Base-by-base conservation (phyloP, 2,329 filamentous ascomycete genomes). In the Ramichloridium luteum region DNA sequence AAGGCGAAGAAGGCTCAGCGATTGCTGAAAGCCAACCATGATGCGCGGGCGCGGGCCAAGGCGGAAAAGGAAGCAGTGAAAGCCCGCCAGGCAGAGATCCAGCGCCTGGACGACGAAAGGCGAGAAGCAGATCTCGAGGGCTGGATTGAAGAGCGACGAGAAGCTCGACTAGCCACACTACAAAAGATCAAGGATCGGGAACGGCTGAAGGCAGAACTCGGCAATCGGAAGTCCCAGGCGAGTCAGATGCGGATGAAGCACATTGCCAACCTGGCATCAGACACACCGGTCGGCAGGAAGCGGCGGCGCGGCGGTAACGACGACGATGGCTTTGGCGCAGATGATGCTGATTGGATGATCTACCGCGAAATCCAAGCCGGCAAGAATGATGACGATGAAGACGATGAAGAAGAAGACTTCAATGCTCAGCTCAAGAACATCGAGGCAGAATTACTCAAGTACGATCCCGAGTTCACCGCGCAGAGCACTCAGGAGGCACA, bases 181-280 rank as follows among this genome's bases (percentile, higher is more conserved):
- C 65, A 83, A 49, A 84, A 76, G 57, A 92, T 98, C 57, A 94
- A 93, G 57, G 88, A 96, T 46, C 78, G 85, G 31, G 85, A 96
- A 49, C 75, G 86, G 12, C 71, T 94, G 39, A 94, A 93, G 61
- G 83, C 85, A 26, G 90, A 98, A 51, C 72, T 94, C 1, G 86
- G 88, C 35, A 96, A 96, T 59, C 81, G 90, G 51, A 98, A 98
- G 58, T 94, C 86, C 0, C 74, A 94, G 13, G 90, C 90, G 6
- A 90, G 81, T 35, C 88, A 96, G 57, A 92, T 93, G 60, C 81
- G 90, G 41, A 98, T 98, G 90, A 96, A 96, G 62, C 88, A 79
- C 30, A 85, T 98, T 36, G 90, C 90, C 37, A 94, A 93, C 51
- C 76, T 98, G 2, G 90, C 90, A 3, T 86, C 88, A 0, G 90